These are phyloP conservation scores for Hemerocallis citrina DNA, from an alignment of 106 monocot species.

Conservation along the genomic window DNA sequence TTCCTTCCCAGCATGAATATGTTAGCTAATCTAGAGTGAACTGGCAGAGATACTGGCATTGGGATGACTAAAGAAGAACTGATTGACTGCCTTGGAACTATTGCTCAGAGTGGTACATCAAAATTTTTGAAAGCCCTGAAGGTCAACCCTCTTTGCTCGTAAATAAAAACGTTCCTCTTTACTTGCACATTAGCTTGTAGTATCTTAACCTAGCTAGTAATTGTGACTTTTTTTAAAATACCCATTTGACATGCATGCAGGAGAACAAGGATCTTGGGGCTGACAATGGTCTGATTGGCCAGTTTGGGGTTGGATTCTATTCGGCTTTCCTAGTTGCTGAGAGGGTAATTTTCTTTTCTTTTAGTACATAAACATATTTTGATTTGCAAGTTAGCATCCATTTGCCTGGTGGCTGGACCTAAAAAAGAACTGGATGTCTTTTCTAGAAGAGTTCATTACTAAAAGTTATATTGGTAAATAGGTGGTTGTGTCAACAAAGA, in stretches of 20 bases:
- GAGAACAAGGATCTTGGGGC: slow-evolving; percentile 86
- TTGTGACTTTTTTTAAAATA: neutral
- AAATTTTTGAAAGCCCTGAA: slow-evolving; percentile 91
- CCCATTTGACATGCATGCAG: slow-evolving; percentile 19
- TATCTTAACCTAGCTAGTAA: neutral
- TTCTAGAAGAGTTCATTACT: too few relatives aligned
- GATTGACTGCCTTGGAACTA: slow-evolving; percentile 94
- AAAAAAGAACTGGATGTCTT: too few relatives aligned
- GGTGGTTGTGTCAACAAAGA: slow-evolving; percentile 96
- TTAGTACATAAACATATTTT: slow-evolving; percentile 1
- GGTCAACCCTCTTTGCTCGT: slow-evolving; percentile 30
- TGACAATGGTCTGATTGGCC: slow-evolving; percentile 88
- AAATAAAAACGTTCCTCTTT: too few relatives aligned
- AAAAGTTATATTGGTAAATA: slow-evolving; percentile 16
- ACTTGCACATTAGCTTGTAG: neutral
- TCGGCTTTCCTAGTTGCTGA: slow-evolving; percentile 97
- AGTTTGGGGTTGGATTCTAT: slow-evolving; percentile 98
- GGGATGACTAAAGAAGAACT: slow-evolving; percentile 97
- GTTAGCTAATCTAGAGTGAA: neutral
- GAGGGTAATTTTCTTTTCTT: slow-evolving; percentile 31
- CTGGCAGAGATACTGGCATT: slow-evolving; percentile 83
- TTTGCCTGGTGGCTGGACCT: too few relatives aligned
- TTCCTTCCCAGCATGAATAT: neutral
- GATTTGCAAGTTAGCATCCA: neutral
- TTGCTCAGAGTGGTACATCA: slow-evolving; percentile 98